These are phyloP conservation scores for Metschnikowia matae DNA, from an alignment of 805 yeast genomes.

Conservation along the genomic window DNA sequence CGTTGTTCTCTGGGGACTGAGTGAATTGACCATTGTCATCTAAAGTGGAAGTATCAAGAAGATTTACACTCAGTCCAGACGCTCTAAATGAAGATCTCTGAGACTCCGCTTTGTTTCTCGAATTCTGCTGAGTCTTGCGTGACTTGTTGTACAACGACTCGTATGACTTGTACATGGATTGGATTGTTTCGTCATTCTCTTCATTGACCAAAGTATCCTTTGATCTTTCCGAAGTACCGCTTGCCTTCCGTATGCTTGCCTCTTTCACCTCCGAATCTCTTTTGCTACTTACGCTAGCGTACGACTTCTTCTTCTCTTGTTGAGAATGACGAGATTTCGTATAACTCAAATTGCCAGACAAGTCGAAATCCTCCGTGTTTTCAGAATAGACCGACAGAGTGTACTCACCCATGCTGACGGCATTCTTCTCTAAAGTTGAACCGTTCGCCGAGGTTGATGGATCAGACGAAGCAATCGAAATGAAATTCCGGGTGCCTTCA, in stretches of 20 bases:
- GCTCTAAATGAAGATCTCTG: conserved; percentile 10
- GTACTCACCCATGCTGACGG: conserved; percentile 20
- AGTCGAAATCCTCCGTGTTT: conserved; percentile 17
- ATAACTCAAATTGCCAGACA: conserved; percentile 8
- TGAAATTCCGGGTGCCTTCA: conserved; percentile 13
- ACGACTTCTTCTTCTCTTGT: neutral
- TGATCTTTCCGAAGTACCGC: conserved; percentile 13
- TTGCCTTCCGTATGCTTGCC: neutral
- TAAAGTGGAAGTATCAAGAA: conserved; percentile 23
- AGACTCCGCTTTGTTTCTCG: conserved; percentile 3
- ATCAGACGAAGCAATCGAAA: conserved; percentile 19
- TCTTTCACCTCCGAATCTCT: neutral
- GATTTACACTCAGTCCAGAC: conserved; percentile 13
- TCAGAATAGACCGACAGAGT: conserved; percentile 20
- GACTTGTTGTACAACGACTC: conserved; percentile 15
- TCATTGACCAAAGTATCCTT: conserved; percentile 25
- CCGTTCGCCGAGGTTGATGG: conserved; percentile 18
- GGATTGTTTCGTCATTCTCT: conserved; percentile 18
- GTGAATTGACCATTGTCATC: conserved; percentile 14
- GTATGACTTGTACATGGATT: conserved; percentile 26
- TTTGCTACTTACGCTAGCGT: neutral
- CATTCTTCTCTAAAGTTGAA: conserved; percentile 21
- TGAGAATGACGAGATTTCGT: conserved; percentile 5
- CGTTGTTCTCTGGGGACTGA: conserved; percentile 5
- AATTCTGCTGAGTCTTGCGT: neutral